Base-by-base conservation (phyloP, 1,284 basidiomycete genomes). In the Ceratobasidium sp. region DNA sequence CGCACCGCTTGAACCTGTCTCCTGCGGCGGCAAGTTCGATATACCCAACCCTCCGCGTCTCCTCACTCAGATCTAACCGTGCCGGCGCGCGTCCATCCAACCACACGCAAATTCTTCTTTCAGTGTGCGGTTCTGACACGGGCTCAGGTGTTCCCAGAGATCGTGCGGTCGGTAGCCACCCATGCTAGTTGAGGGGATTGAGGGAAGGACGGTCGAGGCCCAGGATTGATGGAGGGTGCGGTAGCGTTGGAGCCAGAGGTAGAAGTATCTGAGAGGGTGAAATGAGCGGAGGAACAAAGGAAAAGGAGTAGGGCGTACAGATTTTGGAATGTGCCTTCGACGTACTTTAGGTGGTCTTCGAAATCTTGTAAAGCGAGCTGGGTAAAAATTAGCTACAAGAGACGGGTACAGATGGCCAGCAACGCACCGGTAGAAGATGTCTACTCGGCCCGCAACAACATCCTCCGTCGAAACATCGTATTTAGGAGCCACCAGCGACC, bases 201-300 rank as follows among this genome's bases (percentile, higher is more conserved):
- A 53, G 2, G 53, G 75, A 22, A 72, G 69, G 11, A 62, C 62
- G 4, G 71, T 29, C 7, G 51, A 48, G 16, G 56, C 75, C 63
- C 58, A 66, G 5, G 49, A 49, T 14, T 68, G 11, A 63, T 76
- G 66, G 6, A 49, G 46, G 7, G 53, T n/a, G 6, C 63, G 63
- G 49, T 76, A 76, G 24, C 63, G 41, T 13, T 69, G 46, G 19
- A 76, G 39, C 75, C 72, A 76, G 27, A 59, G 71, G 11, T 61
- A 41, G 58, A 76, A 76, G 41, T 74, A 74, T n/a, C 75, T 76
- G 27, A 11, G 37, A 37, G 7, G 43, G 14, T 41, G 39, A 61
- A 19, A 39, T 19, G 14, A 61, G 34, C 6, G 19, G 4, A 22
- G 41, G 43, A 3, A 43, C 7, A 24, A 24, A n/a, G 24, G 46